These are phyloP conservation scores for Mycena citricolor DNA, from an alignment of 1,284 basidiomycete species.

Conservation along the genomic window DNA sequence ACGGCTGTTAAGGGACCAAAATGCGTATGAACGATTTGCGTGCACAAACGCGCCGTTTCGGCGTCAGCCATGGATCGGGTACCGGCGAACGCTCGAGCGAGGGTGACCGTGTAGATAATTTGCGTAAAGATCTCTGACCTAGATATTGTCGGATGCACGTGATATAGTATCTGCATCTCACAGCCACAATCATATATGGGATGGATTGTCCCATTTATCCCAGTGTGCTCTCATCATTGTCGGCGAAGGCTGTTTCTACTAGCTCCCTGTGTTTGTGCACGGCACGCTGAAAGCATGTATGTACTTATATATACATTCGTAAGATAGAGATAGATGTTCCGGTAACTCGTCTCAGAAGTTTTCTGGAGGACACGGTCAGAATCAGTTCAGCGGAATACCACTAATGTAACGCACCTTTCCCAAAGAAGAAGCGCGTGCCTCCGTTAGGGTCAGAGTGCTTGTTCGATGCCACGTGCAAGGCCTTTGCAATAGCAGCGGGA, in stretches of 20 bases:
- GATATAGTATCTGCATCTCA: no score
- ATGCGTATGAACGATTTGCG: conserved; percentile 73
- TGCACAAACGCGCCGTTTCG: conserved; percentile 69
- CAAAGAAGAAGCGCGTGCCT: conserved; percentile 88
- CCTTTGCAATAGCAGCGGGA: conserved; percentile 66
- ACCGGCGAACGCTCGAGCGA: not conserved
- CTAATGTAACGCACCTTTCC: conserved; percentile 65
- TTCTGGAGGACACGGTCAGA: no score
- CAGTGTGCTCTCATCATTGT: no score
- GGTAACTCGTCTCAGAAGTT: conserved; percentile 38
- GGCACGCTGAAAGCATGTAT: no score
- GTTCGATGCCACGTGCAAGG: conserved; percentile 78
- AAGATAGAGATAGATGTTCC: not conserved
- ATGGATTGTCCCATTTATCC: no score
- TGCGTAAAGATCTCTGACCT: no score
- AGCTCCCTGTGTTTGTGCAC: no score
- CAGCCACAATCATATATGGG: no score
- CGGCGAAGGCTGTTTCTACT: no score
- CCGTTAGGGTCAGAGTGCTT: conserved; percentile 78
- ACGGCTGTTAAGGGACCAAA: conserved; percentile 81
- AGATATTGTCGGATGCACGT: no score
- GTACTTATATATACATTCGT: not conserved
- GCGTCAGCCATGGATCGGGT: conserved; percentile 71
- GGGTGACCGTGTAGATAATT: no score
- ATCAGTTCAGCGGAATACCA: not conserved